Evolutionary conservation across 2,329 filamentous ascomycete genomes (phyloP), one percentile per base, ranked within the genome.

Genomic region (Fusarium sp.): DNA sequence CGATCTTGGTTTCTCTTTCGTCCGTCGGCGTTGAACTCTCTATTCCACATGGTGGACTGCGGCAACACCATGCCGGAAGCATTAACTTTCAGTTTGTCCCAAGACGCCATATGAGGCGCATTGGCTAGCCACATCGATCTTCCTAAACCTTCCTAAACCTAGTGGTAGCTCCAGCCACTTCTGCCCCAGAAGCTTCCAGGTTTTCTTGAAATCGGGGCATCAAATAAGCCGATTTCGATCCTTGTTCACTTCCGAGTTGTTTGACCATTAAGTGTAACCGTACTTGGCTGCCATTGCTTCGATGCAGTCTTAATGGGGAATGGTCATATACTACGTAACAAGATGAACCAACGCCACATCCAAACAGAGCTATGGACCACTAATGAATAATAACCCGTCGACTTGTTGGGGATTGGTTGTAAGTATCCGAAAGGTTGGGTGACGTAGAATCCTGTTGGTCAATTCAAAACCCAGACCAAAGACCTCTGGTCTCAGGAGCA

Each of bases 121-220:
- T 49, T 26, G 57, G 55, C 45, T 50, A 69, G 55, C 26, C 28
- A 65, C 41, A 47, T 69, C 56, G 40, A 72, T 65, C 51, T 46
- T 63, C 26, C 41, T 44, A 49, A 72, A 65, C 58, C 51, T 46
- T 63, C 26, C 41, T 44, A 49, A 72, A 65, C 58, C 51, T 46
- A 62, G 60, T 52, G 28, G 62, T 39, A 41, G 64, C 59, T 48
- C 39, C 44, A 50, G 56, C 51, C 45, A 73, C 47, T 35, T 55
- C 60, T 41, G 57, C n/a, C 46, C 41, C 56, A 47, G 47, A 61
- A 62, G 24, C 47, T 62, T 46, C 53, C 41, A 33, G 43, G 30
- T 22, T 63, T 61, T 26, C 20, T 39, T 44, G 40, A 63, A 41
- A 49, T 68, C 55, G 51, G 64, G 63, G n/a, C 51, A 35, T 45